Evolutionary conservation across 306 rosid species (phyloP).

Genomic region (Glycine soja): DNA sequence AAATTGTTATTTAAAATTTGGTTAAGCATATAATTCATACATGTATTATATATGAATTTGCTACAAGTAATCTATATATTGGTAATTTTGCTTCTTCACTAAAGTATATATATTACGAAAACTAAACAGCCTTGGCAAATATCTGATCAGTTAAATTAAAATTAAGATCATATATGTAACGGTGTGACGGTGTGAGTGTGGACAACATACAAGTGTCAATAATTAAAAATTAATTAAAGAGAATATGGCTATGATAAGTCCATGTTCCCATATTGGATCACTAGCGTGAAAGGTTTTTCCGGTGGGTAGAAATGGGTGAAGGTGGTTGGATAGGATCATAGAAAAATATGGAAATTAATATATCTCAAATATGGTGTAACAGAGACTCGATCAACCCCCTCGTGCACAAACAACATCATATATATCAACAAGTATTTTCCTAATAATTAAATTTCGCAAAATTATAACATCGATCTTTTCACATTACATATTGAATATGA

Average conservation of each 20-base stretch:
- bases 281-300: constrained; percentile 39
- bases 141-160: background rate
- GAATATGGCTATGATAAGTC: constrained; percentile 32
- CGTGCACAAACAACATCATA: constrained; percentile 48
- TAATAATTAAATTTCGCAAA: background rate
- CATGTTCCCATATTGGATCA: constrained; percentile 63
- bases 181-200: constrained; percentile 22
- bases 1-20: background rate
- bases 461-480: background rate
- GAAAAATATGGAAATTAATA: constrained; percentile 40
- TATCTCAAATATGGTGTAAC: constrained; percentile 45
- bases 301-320: constrained; percentile 95
- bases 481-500: constrained; percentile 36
- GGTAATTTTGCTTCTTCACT: no score
- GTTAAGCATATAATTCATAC: background rate
- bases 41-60: background rate
- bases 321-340: constrained; percentile 80
- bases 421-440: constrained; percentile 24
- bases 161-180: background rate
- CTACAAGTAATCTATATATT: background rate
- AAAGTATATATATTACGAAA: background rate
- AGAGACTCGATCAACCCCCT: constrained; percentile 58
- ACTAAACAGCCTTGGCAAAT: background rate
- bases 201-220: constrained; percentile 30
- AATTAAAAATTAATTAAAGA: constrained; percentile 29